Percentiles rank a stretch among this genome's conserved stretches.
These are phyloP conservation scores for Trichoderma sp. DNA, from an alignment of 2,329 filamentous ascomycete genomes.

Conservation along the genomic window DNA sequence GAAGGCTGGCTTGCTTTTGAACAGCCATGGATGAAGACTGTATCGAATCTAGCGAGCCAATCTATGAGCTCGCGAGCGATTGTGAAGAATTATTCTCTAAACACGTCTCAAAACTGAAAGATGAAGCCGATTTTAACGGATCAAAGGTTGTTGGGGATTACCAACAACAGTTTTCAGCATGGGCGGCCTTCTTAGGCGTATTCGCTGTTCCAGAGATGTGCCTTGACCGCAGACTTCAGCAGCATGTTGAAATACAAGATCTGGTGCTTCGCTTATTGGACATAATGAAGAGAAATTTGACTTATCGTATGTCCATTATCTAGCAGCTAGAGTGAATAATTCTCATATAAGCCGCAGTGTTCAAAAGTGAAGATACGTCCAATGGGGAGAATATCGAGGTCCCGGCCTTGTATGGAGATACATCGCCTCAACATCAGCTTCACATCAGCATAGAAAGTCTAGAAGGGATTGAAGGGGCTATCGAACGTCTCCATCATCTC, in stretches of 20 bases:
- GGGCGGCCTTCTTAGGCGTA: constrained; percentile 23
- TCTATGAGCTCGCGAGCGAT: neutral
- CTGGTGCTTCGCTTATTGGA: constrained; percentile 12
- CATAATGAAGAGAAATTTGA: constrained; percentile 20
- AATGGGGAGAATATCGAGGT: neutral
- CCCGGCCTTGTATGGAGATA: neutral
- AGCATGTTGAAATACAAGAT: constrained; percentile 20
- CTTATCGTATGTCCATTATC: neutral
- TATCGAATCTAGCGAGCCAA: neutral
- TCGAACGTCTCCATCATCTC: constrained; percentile 17
- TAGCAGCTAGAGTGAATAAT: neutral
- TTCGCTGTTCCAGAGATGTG: constrained; percentile 14
- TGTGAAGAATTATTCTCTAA: neutral
- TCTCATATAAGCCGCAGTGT: neutral
- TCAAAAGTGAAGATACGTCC: neutral
- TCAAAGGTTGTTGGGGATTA: constrained; percentile 14
- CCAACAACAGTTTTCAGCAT: constrained; percentile 20
- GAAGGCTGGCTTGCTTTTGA: neutral
- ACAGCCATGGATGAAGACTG: neutral
- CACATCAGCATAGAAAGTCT: constrained; percentile 15
- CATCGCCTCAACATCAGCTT: neutral
- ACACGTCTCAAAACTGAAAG: neutral
- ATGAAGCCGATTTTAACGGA: neutral
- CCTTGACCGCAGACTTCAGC: constrained; percentile 21
- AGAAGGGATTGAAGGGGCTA: neutral